phyloP scores from a whole-genome alignment of 306 rosid genomes.

The Nissolia schottii region DNA sequence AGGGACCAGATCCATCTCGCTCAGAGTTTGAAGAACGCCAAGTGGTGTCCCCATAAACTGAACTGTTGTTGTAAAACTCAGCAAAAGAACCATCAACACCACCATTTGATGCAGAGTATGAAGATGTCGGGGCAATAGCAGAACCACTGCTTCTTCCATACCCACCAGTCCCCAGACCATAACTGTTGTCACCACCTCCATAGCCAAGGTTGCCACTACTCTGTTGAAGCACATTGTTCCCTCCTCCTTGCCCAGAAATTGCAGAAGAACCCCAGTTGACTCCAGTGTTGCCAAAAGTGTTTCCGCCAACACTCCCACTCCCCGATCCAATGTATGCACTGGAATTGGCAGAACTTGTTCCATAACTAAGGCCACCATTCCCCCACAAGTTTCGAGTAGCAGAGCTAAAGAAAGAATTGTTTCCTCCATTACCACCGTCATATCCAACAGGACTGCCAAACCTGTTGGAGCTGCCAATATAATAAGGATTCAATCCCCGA shows the following conservation, averaged over 20 bases:
- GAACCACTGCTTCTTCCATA: conserved; percentile 75
- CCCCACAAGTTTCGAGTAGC: conserved; percentile 86
- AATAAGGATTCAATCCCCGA: conserved; percentile 77
- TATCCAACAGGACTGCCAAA: conserved; percentile 57
- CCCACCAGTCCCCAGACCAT: conserved; percentile 68
- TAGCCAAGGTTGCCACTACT: conserved; percentile 61
- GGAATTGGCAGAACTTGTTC: conserved; percentile 60
- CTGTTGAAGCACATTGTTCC: conserved; percentile 56
- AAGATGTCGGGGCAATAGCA: conserved; percentile 53
- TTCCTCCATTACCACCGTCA: conserved; percentile 73
- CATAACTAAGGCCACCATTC: conserved; percentile 66
- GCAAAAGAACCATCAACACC: conserved; percentile 72
- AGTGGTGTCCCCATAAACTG: conserved; percentile 77
- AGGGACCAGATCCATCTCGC: conserved; percentile 74
- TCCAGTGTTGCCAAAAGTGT: conserved; percentile 66
- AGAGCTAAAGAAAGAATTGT: conserved; percentile 75
- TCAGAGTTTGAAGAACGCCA: conserved; percentile 86
- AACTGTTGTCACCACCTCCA: conserved; percentile 66
- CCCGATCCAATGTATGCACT: conserved; percentile 74
- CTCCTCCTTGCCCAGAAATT: conserved; percentile 62
- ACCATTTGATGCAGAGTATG: conserved; percentile 73
- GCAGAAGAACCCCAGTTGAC: conserved; percentile 73
- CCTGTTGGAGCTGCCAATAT: conserved; percentile 64
- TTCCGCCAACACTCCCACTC: conserved; percentile 67
- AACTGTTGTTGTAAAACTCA: conserved; percentile 60